These are phyloP conservation scores for Blepharisma stoltei DNA, from an alignment of 73 alveolate species.

Conservation along the genomic window DNA sequence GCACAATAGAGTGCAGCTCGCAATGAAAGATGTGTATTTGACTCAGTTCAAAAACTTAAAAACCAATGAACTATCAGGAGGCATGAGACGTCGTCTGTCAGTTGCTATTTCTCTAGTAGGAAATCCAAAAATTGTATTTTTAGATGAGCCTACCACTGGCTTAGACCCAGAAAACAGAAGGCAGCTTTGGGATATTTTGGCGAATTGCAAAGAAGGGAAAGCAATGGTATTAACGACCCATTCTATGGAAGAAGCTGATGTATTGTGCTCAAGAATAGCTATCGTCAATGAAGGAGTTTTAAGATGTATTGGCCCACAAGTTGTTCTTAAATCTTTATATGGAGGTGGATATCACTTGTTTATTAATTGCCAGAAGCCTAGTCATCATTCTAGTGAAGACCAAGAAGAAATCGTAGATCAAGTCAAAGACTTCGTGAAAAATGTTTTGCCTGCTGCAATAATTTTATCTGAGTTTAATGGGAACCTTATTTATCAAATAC, in stretches of 20 bases:
- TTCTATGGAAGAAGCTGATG: constrained; percentile 99
- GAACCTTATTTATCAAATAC: constrained; percentile 64
- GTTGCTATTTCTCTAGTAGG: constrained; percentile 90
- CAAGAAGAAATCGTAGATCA: constrained; percentile 10
- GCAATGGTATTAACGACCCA: constrained; percentile 96
- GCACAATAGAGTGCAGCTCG: constrained; percentile 54
- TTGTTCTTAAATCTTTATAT: constrained; percentile 74
- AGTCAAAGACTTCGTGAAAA: constrained; percentile 32
- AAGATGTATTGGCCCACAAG: constrained; percentile 85
- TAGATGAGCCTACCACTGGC: constrained; percentile 99
- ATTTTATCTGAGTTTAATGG: constrained; percentile 51
- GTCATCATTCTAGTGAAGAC: constrained; percentile 15
- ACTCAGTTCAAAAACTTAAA: constrained; percentile 70
- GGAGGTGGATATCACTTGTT: constrained; percentile 86
- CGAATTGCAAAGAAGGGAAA: constrained; percentile 76
- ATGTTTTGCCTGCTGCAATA: constrained; percentile 35
- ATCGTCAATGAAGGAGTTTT: constrained; percentile 81
- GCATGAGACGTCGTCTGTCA: constrained; percentile 95
- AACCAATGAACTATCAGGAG: constrained; percentile 89
- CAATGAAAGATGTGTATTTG: constrained; percentile 90
- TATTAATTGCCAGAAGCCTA: constrained; percentile 64
- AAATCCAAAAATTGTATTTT: constrained; percentile 85
- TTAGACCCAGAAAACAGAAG: constrained; percentile 96
- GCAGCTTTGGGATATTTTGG: constrained; percentile 90
- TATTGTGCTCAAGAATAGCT: constrained; percentile 93